These are phyloP conservation scores for Neurospora sp. DNA, from an alignment of 2,329 filamentous ascomycete genomes.

Conservation along the genomic window DNA sequence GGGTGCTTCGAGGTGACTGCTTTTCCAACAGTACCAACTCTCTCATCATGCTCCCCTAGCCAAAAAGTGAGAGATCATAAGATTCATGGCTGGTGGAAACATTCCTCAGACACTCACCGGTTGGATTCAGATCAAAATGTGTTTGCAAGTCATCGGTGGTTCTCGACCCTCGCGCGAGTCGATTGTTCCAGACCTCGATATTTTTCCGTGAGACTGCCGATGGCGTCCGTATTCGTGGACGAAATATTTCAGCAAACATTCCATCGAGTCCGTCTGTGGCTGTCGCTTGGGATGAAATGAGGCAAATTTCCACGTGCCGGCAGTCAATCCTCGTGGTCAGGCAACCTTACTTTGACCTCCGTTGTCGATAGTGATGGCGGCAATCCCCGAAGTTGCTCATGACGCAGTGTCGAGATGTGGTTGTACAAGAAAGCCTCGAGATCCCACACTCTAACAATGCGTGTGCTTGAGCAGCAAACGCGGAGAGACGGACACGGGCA, in stretches of 20 bases:
- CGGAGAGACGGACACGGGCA: neutral
- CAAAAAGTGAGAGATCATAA: neutral
- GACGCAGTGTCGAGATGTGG: neutral
- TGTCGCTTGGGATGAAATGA: neutral
- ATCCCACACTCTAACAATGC: neutral
- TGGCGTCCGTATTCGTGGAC: neutral
- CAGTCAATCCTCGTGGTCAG: neutral
- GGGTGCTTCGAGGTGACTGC: neutral
- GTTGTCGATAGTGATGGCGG: neutral
- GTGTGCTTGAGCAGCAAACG: neutral
- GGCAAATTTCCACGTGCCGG: neutral
- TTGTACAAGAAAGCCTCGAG: neutral
- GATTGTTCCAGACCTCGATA: neutral
- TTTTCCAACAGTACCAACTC: too few relatives aligned
- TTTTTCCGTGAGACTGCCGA: neutral
- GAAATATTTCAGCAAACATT: neutral
- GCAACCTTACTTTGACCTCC: neutral
- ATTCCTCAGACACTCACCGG: neutral
- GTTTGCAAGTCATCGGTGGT: neutral
- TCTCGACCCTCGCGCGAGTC: neutral
- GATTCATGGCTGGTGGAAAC: neutral
- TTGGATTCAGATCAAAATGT: neutral
- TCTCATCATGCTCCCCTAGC: neutral
- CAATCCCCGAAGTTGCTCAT: neutral
- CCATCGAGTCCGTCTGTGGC: neutral